Base-by-base conservation (phyloP, 2,329 filamentous ascomycete species). In the Alternaria consortialis region DNA sequence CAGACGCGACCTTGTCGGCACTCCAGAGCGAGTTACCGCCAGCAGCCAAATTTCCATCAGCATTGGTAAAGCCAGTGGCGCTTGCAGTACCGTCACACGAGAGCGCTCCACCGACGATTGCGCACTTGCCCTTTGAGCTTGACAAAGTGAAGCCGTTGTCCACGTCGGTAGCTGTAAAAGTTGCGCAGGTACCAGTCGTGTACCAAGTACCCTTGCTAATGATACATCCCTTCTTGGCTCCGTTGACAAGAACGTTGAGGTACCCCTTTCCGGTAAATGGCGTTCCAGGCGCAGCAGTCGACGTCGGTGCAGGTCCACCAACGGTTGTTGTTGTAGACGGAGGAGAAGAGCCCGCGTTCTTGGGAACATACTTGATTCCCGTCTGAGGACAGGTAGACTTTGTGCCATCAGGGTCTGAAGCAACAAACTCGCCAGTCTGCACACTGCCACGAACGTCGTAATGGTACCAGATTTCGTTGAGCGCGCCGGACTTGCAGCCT, bases 121-220 rank as follows among this genome's bases (percentile, higher is more conserved):
- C 84, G 66, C 89, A 91, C 32, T 75, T 75, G 25, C 76, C 76
- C 65, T 77, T 77, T 8, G 71, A 74, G 15, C 66, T 71, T 4
- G 62, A 61, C 17, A 84, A 46, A 11, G 70, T 75, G 56, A 78
- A 78, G 12, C 73, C 72, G 17, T 56, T 58, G 15, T 66, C 71
- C 9, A 64, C 60, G 1, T 81, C 60, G 4, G 84, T 78, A 5
- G 87, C 87, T 0, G 84, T 87, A 74, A 87, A 90, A 0, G 86
- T 90, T 1, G 90, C 90, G 71, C 89, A 91, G 0, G 88, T 90
- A 2, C 89, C 89, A 1, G 82, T 84, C 0, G 84, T 83, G 71
- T 90, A 92, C 90, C 90, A 92, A 0, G 84, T 86, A 0, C 90
- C 90, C 9, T 79, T 82, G 56, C 84, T 84, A 72, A 91, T 92